These are phyloP conservation scores for Saturnispora hagleri DNA, from an alignment of 805 yeast species.

Conservation along the genomic window DNA sequence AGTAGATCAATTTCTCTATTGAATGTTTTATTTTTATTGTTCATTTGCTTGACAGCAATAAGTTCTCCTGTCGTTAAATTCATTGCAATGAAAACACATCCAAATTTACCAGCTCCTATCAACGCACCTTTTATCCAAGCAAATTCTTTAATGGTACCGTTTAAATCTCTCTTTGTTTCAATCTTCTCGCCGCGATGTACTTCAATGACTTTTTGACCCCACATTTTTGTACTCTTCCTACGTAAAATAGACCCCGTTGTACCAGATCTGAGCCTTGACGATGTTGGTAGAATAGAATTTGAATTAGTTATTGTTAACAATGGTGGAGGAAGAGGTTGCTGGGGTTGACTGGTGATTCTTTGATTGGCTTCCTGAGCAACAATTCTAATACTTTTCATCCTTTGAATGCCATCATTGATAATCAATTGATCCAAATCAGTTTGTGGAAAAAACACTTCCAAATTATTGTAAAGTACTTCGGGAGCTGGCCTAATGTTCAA, in stretches of 20 bases:
- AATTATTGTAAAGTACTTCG: constrained; percentile 83
- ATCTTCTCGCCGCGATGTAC: constrained; percentile 61
- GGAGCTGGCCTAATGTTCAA: constrained; percentile 87
- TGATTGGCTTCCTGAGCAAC: constrained; percentile 80
- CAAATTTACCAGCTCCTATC: constrained; percentile 95
- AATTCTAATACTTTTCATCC: constrained; percentile 86
- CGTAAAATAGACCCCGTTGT: constrained; percentile 35
- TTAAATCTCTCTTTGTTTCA: constrained; percentile 38
- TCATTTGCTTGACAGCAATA: constrained; percentile 97
- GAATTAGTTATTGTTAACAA: constrained; percentile 3
- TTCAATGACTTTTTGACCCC: constrained; percentile 94
- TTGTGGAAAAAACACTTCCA: constrained; percentile 87
- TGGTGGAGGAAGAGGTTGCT: constrained; percentile 1
- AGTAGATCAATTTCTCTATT: constrained; percentile 87
- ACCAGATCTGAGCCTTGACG: constrained; percentile 5
- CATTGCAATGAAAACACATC: constrained; percentile 82
- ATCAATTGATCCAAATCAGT: constrained; percentile 90
- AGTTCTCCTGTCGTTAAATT: constrained; percentile 96
- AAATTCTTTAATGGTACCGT: constrained; percentile 66
- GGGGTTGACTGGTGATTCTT: constrained; percentile 30
- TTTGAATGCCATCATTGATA: constrained; percentile 44
- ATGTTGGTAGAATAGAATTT: not conserved
- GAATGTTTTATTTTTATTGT: constrained; percentile 54
- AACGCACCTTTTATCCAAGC: constrained; percentile 98
- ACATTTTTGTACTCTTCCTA: constrained; percentile 84